A percentile compares a stretch with the other conserved stretches of the same genome.
Evolutionary conservation across 225 moss, liverwort and hornwort genomes (phyloP).

Genomic region (Neckera pumila): DNA sequence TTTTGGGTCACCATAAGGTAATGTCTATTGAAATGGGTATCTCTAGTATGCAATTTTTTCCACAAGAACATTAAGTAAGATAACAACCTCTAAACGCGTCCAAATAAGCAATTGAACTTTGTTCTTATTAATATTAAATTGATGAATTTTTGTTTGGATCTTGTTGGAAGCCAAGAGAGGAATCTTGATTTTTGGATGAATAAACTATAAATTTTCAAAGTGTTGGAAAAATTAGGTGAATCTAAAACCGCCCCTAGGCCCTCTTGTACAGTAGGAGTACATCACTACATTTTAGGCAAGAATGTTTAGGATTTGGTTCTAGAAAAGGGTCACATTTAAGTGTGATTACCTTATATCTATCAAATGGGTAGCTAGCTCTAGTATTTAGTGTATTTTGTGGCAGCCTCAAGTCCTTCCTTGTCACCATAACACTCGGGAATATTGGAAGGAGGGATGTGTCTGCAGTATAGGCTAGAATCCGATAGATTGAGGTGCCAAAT

Average conservation of each 20-base stretch:
- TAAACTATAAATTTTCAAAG: not conserved
- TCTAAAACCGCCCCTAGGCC: not conserved
- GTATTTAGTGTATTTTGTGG: not conserved
- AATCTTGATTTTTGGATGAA: not conserved
- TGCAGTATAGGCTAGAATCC: too few relatives aligned
- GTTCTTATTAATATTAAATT: not conserved
- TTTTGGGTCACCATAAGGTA: not conserved
- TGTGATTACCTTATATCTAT: not conserved
- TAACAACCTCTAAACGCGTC: too few relatives aligned
- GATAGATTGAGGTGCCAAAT: too few relatives aligned
- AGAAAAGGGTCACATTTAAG: not conserved
- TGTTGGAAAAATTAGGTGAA: not conserved
- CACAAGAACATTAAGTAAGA: not conserved
- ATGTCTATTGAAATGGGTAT: not conserved
- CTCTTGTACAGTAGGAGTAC: not conserved
- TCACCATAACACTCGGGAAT: not conserved
- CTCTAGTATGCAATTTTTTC: accelerated
- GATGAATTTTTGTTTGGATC: too few relatives aligned
- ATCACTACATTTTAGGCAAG: not conserved
- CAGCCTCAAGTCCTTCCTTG: not conserved
- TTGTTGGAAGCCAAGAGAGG: not conserved
- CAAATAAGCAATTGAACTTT: not conserved
- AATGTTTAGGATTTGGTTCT: not conserved
- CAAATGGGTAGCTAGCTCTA: not conserved
- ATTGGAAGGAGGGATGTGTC: too few relatives aligned